These are phyloP conservation scores for Thalassiosira profunda DNA, from an alignment of 108 stramenopile species.

Conservation along the genomic window DNA sequence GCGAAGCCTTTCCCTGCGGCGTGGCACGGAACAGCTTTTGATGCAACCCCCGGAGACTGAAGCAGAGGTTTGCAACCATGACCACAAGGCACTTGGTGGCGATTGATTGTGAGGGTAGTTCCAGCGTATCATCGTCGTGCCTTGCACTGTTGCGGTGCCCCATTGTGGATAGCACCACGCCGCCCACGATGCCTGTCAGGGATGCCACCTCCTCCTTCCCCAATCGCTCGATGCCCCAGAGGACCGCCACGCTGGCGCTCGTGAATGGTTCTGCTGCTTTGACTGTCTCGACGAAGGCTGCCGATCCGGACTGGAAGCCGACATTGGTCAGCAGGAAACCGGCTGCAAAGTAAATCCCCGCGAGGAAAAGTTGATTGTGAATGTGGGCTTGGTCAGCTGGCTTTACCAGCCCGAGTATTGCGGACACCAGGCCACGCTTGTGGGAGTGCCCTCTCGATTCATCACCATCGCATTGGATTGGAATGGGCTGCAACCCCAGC, in stretches of 20 bases:
- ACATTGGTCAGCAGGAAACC: constrained; percentile 80
- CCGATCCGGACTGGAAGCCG: constrained; percentile 65
- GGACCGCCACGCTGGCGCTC: constrained; percentile 64
- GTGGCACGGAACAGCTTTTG: constrained; percentile 83
- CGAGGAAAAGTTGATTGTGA: constrained; percentile 38
- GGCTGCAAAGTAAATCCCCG: constrained; percentile 65
- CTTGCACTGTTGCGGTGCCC: constrained; percentile 32
- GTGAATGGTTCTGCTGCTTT: constrained; percentile 91
- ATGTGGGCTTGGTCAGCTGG: constrained; percentile 9
- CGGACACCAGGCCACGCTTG: constrained; percentile 8
- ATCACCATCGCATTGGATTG: too few species aligned
- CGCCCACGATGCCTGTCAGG: constrained; percentile 62
- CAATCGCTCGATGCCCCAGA: constrained; percentile 72
- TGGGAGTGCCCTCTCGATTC: background rate
- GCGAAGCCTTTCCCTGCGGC: constrained; percentile 42
- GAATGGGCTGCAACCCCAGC: constrained; percentile 30
- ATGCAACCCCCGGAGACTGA: constrained; percentile 85
- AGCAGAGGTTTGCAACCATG: constrained; percentile 82
- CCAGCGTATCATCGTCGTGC: background rate
- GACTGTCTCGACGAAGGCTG: constrained; percentile 87
- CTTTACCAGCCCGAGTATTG: constrained; percentile 9
- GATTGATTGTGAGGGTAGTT: constrained; percentile 21
- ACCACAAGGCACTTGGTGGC: constrained; percentile 52
- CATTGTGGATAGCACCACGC: constrained; percentile 71
- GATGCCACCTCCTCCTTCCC: constrained; percentile 50